Conservation (phyloP, 2,329 filamentous ascomycete genomes). For the Epichloe uncinata region DNA sequence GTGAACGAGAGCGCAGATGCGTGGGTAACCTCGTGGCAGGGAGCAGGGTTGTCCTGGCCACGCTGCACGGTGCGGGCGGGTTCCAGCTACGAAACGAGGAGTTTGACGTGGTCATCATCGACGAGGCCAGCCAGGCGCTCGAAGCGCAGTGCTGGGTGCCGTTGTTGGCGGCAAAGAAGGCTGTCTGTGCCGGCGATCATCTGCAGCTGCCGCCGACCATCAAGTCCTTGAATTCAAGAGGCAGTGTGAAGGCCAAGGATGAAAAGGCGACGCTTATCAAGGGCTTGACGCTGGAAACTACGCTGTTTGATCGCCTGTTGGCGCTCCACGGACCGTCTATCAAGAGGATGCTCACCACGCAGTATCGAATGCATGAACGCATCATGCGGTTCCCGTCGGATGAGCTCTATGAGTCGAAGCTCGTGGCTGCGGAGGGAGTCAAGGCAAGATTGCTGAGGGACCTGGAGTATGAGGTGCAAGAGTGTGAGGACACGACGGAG, state of each 20-base stretch:
- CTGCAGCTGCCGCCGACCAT: slow-evolving; percentile 89
- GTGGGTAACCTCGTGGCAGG: slow-evolving; percentile 60
- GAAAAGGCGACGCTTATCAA: slow-evolving; percentile 26
- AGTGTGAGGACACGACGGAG: slow-evolving; percentile 76
- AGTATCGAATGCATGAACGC: slow-evolving; percentile 94
- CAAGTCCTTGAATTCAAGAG: slow-evolving; percentile 56
- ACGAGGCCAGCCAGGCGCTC: slow-evolving; percentile 89
- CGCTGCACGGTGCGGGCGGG: slow-evolving; percentile 82
- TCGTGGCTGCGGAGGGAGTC: slow-evolving; percentile 71
- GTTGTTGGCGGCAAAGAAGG: slow-evolving; percentile 65
- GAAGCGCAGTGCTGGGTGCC: slow-evolving; percentile 98
- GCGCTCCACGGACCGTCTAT: slow-evolving; percentile 67
- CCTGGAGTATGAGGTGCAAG: slow-evolving; percentile 61
- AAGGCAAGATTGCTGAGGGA: slow-evolving; percentile 62
- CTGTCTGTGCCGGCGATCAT: slow-evolving; percentile 87
- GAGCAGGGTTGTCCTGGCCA: slow-evolving; percentile 83
- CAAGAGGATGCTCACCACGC: slow-evolving; percentile 90
- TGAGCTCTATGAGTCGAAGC: slow-evolving; percentile 69
- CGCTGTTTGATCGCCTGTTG: slow-evolving; percentile 81
- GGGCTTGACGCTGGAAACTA: slow-evolving; percentile 63
- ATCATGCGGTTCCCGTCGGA: slow-evolving; percentile 94
- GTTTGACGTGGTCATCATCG: slow-evolving; percentile 91
- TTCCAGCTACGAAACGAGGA: slow-evolving; percentile 64
- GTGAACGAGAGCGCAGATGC: slow-evolving; percentile 71
- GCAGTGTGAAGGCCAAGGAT: slow-evolving; percentile 25